phyloP scores from a whole-genome alignment of 176 grass and related monocot genomes.

The Paspalum notatum region DNA sequence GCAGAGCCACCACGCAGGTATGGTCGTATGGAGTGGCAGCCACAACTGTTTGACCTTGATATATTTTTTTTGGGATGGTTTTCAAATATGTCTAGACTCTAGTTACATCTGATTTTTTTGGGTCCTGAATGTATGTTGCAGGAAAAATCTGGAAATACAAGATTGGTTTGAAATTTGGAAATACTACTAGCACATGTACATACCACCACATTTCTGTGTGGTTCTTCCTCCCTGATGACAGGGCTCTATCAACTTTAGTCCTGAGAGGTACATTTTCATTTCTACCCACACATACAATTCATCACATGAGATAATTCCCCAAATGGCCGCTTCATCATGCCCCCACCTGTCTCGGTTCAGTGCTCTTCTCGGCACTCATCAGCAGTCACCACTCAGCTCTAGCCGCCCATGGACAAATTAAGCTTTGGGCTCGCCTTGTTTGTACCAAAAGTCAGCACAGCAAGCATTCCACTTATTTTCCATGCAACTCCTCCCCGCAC shows the following conservation, averaged over 20 bases:
- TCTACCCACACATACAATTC: conserved; percentile 17
- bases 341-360: conserved; percentile 37
- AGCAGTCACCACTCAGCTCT: background rate
- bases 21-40: background rate
- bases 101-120: background rate
- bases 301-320: conserved; percentile 36
- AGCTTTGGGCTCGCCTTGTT: background rate
- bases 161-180: background rate
- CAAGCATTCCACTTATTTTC: background rate
- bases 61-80: background rate
- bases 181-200: background rate
- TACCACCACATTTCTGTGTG: background rate
- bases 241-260: conserved; percentile 4
- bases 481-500: background rate
- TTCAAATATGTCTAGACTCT: background rate
- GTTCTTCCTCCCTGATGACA: background rate
- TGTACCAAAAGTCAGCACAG: conserved; percentile 32
- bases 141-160: background rate
- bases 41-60: too few relatives aligned
- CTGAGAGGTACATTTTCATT: conserved; percentile 22
- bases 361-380: conserved; percentile 8
- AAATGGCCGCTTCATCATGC: background rate
- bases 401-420: conserved; percentile 23
- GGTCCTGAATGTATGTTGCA: background rate
- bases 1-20: too few relatives aligned